phyloP scores from a whole-genome alignment of 2,329 filamentous ascomycete genomes.

The Trichoderma cornu-damae region DNA sequence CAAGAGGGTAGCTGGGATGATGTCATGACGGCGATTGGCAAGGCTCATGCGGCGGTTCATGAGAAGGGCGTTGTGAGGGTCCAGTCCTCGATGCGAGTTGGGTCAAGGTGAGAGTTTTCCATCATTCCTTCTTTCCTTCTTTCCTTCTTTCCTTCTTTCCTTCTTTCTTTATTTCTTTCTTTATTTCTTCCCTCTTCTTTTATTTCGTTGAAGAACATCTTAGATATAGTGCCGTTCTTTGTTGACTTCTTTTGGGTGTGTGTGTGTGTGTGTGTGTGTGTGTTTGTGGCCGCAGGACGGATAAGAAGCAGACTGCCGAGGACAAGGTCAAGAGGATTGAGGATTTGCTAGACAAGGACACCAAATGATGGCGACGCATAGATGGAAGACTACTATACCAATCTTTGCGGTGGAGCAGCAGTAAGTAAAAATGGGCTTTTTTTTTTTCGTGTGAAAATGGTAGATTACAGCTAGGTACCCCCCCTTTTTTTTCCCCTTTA shows the following conservation, averaged over 20 bases:
- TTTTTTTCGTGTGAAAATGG: no score
- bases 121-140: neutral
- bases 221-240: neutral
- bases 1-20: conserved; percentile 93
- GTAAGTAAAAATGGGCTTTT: no score
- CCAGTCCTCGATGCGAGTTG: conserved; percentile 83
- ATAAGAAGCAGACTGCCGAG: conserved; percentile 75
- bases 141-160: neutral
- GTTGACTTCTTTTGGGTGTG: neutral
- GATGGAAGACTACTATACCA: neutral
- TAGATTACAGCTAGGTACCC: no score
- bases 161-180: neutral
- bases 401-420: no score
- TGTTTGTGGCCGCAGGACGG: conserved; percentile 57
- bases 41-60: conserved; percentile 75
- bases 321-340: conserved; percentile 69
- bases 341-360: conserved; percentile 40
- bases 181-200: neutral
- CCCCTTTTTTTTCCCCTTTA: no score
- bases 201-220: neutral
- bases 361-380: neutral
- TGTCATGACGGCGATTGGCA: conserved; percentile 79
- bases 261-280: neutral
- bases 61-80: conserved; percentile 72
- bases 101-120: conserved; percentile 58